Base-by-base conservation (phyloP, 129 eudicot species). In the Pseudognaphalium luteoalbum region DNA sequence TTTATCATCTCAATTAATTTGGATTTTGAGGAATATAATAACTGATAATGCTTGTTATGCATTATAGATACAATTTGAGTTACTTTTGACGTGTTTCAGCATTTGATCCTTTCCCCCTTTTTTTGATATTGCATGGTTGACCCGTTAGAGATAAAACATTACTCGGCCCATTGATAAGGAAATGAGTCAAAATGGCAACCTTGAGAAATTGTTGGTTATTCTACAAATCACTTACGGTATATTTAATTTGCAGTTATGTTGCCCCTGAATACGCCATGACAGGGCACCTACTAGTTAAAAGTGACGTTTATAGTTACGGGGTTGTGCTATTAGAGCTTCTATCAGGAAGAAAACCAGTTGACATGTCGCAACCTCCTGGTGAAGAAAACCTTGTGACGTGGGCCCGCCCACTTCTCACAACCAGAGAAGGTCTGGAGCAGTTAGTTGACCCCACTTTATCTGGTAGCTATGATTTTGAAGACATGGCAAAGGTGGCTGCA, bases 221-320 rank as follows among this genome's bases (percentile, higher is more conserved):
- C 69, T 41, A 78, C 81, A 42, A 41, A 78, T 28, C 3, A 41
- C 41, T 81, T 81, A 16, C 75, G 0, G 4, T 67, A 15, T 71
- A 39, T 44, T 19, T 7, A 22, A 62, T 61, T 41, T 83, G 78
- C 96, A 94, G 98, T 83, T 94, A 94, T 76, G 98, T 94, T 32
- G 98, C 98, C 29, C 98, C 98, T 33, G 98, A 94, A 80, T 94
- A 94, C 61, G 98, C 98, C 72, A 94, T 94, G 98, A 94, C 98
- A 7, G 98, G 98, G n/a, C 98, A 94, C 71, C 82, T 94, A 21
- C 96, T 94, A 32, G 98, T 94, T 35, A 94, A 94, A 86, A 91
- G 97, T 76, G 98, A 94, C 60, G 98, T 94, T 4, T 94, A 94
- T 59, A 94, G 98, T 71, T 94, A 94, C 12, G 98, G 98, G 9